Percentiles rank a stretch among this genome's conserved stretches.
These are phyloP conservation scores for Colletotrichum chlorophyti DNA, from an alignment of 2,329 filamentous ascomycete species.

Conservation along the genomic window DNA sequence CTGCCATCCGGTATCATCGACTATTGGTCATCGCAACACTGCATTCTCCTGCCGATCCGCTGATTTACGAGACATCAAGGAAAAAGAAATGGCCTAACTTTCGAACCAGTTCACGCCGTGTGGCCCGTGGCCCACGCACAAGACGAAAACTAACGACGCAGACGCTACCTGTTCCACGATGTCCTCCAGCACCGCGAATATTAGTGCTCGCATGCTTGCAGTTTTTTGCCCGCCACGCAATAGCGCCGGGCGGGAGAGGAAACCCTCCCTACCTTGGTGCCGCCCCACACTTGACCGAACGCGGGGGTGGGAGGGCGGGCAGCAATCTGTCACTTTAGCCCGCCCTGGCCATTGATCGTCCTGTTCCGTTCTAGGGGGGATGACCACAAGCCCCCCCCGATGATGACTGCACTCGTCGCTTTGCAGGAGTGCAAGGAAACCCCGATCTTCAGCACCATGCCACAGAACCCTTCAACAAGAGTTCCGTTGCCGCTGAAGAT, in stretches of 20 bases:
- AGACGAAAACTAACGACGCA: not conserved
- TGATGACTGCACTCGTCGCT: slow-evolving; percentile 2
- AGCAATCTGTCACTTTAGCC: not conserved
- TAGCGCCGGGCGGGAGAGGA: not conserved
- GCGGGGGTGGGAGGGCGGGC: slow-evolving; percentile 23
- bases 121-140: not conserved
- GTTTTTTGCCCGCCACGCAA: too few species aligned
- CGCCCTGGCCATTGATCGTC: not conserved
- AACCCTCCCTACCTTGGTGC: not conserved
- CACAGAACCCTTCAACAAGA: slow-evolving; percentile 12
- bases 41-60: not conserved
- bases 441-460: slow-evolving; percentile 15
- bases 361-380: not conserved
- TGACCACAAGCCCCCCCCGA: not conserved
- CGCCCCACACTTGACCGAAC: slow-evolving; percentile 18
- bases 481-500: slow-evolving; percentile 14
- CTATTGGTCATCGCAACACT: slow-evolving; percentile 4
- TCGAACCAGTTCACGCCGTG: too few species aligned
- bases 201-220: slow-evolving; percentile 5
- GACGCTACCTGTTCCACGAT: not conserved
- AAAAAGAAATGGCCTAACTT: not conserved
- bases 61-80: not conserved
- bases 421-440: slow-evolving; percentile 3
- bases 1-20: too few species aligned
- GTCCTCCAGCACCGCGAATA: not conserved